These are phyloP conservation scores for Arxiozyma heterogenica DNA, from an alignment of 1,139 yeast species.

Conservation along the genomic window DNA sequence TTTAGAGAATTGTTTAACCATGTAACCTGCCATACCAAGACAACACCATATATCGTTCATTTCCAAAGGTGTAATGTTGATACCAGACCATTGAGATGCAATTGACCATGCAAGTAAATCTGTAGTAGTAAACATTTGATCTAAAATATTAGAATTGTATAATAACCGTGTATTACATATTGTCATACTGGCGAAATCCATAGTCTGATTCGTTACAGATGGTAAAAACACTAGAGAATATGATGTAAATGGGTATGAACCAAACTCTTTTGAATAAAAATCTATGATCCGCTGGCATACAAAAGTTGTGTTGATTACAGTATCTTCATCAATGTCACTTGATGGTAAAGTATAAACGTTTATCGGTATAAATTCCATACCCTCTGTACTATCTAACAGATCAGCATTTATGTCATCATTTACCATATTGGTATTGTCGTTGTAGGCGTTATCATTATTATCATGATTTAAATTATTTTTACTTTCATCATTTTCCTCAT, in stretches of 20 bases:
- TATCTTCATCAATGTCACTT: slow-evolving; percentile 35
- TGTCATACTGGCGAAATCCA: slow-evolving; percentile 72
- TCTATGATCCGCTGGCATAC: slow-evolving; percentile 73
- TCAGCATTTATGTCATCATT: slow-evolving; percentile 24
- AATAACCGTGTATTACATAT: slow-evolving; percentile 54
- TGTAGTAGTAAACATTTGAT: slow-evolving; percentile 67
- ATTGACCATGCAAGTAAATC: slow-evolving; percentile 59
- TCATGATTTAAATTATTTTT: slow-evolving; percentile 20
- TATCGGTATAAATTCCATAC: slow-evolving; percentile 37
- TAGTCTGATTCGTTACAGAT: slow-evolving; percentile 43
- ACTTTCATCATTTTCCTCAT: slow-evolving; percentile 35
- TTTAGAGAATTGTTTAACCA: slow-evolving; percentile 66
- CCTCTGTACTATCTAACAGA: slow-evolving; percentile 23
- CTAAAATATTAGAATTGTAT: slow-evolving; percentile 72
- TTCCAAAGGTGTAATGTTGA: slow-evolving; percentile 74
- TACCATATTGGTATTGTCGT: slow-evolving; percentile 24
- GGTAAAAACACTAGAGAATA: slow-evolving; percentile 70
- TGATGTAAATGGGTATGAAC: slow-evolving; percentile 85
- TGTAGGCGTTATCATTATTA: slow-evolving; percentile 26
- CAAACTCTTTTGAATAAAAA: slow-evolving; percentile 77
- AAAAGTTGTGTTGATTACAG: slow-evolving; percentile 67
- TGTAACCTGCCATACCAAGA: slow-evolving; percentile 73
- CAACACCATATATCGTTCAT: slow-evolving; percentile 90
- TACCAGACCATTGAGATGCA: slow-evolving; percentile 90
- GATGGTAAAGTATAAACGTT: slow-evolving; percentile 32